These are phyloP conservation scores for Penicillium brasilianum DNA, from an alignment of 2,329 filamentous ascomycete species.

Conservation along the genomic window DNA sequence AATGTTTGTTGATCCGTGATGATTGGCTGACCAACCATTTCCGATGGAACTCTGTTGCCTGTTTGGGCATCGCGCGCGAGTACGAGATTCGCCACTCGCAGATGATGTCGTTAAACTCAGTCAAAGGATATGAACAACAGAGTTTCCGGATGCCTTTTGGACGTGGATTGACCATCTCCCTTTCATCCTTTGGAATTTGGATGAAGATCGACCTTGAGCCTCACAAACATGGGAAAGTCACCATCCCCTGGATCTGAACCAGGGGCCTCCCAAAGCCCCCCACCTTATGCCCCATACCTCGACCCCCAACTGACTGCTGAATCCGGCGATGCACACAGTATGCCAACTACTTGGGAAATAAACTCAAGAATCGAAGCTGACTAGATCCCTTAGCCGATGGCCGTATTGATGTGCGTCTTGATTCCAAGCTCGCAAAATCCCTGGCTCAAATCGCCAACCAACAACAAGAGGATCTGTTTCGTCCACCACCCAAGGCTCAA, in stretches of 20 bases:
- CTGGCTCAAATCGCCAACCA: constrained; percentile 30
- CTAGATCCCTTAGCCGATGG: constrained; percentile 23
- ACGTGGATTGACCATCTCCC: not conserved
- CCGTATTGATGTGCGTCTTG: constrained; percentile 31
- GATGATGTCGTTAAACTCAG: not conserved
- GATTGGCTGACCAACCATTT: constrained; percentile 1
- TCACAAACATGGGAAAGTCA: constrained; percentile 14
- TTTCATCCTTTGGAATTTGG: not conserved
- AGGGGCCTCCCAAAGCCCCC: constrained; percentile 4
- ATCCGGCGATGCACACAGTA: constrained; percentile 21
- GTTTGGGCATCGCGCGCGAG: constrained; percentile 5
- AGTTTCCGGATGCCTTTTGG: not conserved
- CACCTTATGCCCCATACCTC: constrained; percentile 18
- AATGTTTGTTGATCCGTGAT: not conserved
- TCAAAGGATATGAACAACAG: not conserved
- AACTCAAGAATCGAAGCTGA: not conserved
- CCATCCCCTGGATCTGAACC: constrained; percentile 8
- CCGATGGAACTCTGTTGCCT: not conserved
- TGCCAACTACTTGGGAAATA: not conserved
- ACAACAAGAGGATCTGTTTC: constrained; percentile 25
- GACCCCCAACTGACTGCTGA: constrained; percentile 22
- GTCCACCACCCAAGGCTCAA: constrained; percentile 22
- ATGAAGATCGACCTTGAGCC: not conserved
- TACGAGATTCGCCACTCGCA: constrained; percentile 18
- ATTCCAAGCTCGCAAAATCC: constrained; percentile 31